These are phyloP conservation scores for Lolium multiflorum DNA, from an alignment of 176 grass and related monocot species.

Conservation along the genomic window DNA sequence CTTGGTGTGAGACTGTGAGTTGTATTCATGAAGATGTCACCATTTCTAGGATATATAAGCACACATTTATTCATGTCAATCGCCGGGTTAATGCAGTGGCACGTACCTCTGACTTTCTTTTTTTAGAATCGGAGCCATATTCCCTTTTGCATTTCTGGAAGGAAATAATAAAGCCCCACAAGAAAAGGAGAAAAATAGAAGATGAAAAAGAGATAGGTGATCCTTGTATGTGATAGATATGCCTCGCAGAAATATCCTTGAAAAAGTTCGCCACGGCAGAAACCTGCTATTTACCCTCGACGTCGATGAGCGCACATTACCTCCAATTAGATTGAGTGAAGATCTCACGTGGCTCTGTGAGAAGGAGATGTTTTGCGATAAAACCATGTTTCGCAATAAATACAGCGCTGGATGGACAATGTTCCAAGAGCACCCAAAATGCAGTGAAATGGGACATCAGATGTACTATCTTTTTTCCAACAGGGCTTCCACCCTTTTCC, in stretches of 20 bases:
- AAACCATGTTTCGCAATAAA: background rate
- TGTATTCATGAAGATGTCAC: background rate
- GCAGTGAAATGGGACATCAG: background rate
- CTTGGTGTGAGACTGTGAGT: slow-evolving; percentile 1
- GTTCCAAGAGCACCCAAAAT: background rate
- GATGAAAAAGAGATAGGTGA: background rate
- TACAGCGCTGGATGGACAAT: background rate
- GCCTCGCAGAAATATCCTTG: too few species aligned
- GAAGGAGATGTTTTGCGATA: background rate
- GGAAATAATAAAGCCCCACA: background rate
- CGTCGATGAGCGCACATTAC: background rate
- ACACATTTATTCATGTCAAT: background rate
- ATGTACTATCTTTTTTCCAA: too few species aligned
- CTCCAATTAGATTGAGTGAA: background rate
- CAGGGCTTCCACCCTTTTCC: too few species aligned
- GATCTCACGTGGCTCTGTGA: background rate
- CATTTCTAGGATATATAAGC: background rate
- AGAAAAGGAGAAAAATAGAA: background rate
- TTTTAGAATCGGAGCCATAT: background rate
- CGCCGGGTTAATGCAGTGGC: background rate
- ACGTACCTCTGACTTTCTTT: background rate
- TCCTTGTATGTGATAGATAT: too few species aligned
- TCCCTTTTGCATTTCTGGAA: background rate
- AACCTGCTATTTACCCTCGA: background rate
- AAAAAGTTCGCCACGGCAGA: too few species aligned